Percentiles rank a stretch among this genome's conserved stretches.
Conservation (phyloP, 1,284 basidiomycete genomes). For the Trichosporon inkin region DNA sequence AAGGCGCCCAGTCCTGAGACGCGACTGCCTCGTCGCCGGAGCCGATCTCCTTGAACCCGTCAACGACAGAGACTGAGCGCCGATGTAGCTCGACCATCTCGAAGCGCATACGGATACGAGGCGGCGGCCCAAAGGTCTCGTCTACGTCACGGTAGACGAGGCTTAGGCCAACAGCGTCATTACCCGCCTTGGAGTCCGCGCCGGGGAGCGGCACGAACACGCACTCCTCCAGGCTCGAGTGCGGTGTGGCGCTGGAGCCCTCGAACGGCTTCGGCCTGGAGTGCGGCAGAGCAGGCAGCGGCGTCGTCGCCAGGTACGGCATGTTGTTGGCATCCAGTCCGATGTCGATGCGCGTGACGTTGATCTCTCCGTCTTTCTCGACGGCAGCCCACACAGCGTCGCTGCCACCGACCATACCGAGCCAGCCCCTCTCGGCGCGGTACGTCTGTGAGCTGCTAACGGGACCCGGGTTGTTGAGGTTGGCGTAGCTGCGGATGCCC, state of each 20-base stretch:
- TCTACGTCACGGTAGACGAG: conserved; percentile 20
- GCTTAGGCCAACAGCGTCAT: conserved; percentile 13
- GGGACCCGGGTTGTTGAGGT: conserved; percentile 17
- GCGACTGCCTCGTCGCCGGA: conserved; percentile 8
- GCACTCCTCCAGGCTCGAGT: conserved; percentile 15
- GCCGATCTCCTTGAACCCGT: conserved; percentile 21
- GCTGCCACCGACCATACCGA: conserved; percentile 31
- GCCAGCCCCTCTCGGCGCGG: conserved; percentile 34
- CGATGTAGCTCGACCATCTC: conserved; percentile 20
- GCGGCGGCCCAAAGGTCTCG: conserved; percentile 2
- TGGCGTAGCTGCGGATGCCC: conserved; percentile 17
- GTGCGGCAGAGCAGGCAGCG: conserved; percentile 32
- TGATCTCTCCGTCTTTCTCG: conserved; percentile 27
- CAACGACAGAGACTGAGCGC: conserved; percentile 14
- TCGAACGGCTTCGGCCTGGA: conserved; percentile 7
- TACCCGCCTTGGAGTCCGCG: neutral
- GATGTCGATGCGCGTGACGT: conserved; percentile 34
- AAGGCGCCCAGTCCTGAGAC: conserved; percentile 20
- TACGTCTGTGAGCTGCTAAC: neutral
- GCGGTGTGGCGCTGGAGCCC: neutral
- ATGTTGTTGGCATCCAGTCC: conserved; percentile 28
- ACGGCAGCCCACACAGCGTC: conserved; percentile 40
- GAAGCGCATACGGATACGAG: conserved; percentile 18
- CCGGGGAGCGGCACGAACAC: conserved; percentile 17
- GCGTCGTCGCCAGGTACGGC: conserved; percentile 30